phyloP scores from a whole-genome alignment of 2,329 filamentous ascomycete species.

The Cercospora zeina region DNA sequence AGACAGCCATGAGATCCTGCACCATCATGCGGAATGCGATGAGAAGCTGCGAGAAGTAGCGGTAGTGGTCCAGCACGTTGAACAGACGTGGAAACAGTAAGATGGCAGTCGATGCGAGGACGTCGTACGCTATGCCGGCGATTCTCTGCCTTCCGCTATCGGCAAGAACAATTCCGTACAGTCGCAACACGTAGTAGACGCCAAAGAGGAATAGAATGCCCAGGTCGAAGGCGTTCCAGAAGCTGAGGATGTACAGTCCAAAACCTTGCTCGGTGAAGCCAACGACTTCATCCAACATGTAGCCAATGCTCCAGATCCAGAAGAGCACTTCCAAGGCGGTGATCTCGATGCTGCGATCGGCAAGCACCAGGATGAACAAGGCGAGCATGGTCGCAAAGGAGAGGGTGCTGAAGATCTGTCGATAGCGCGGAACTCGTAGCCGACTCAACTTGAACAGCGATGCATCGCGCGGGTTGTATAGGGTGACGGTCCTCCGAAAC shows the following conservation, averaged over 20 bases:
- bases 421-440: conserved; percentile 85
- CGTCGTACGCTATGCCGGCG: conserved; percentile 86
- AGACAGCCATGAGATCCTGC: conserved; percentile 80
- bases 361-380: conserved; percentile 80
- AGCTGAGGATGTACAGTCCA: conserved; percentile 93
- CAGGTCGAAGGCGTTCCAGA: conserved; percentile 95
- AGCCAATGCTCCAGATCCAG: conserved; percentile 97
- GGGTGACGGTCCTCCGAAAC: conserved; percentile 71
- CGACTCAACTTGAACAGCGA: conserved; percentile 90
- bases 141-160: conserved; percentile 67
- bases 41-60: conserved; percentile 91
- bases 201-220: conserved; percentile 84
- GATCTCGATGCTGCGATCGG: conserved; percentile 73
- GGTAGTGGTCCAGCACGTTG: conserved; percentile 89
- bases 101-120: conserved; percentile 88
- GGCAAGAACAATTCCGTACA: conserved; percentile 82
- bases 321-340: conserved; percentile 84
- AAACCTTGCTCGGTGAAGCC: conserved; percentile 97
- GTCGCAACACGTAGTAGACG: conserved; percentile 83
- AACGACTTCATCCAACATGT: conserved; percentile 94
- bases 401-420: conserved; percentile 83
- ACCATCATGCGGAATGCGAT: conserved; percentile 96
- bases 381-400: conserved; percentile 83
- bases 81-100: conserved; percentile 87
- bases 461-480: conserved; percentile 88